These are phyloP conservation scores for Epichloe gansuensis DNA, from an alignment of 2,329 filamentous ascomycete genomes.

Conservation along the genomic window DNA sequence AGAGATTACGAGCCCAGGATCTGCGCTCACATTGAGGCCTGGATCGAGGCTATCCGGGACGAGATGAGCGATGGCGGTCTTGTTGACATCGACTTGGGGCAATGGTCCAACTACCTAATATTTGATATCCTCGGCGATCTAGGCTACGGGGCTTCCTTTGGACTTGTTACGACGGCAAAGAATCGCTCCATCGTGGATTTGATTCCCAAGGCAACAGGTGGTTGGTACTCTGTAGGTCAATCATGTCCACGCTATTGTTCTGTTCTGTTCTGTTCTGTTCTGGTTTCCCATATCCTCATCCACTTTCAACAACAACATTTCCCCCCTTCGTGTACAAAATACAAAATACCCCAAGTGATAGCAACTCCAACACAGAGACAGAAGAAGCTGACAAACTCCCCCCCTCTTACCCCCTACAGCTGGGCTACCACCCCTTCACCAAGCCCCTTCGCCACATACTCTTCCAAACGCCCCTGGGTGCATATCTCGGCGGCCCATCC, in stretches of 20 bases:
- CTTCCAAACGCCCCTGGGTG: conserved; percentile 1
- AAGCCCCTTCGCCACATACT: not conserved
- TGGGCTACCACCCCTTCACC: conserved; percentile 2
- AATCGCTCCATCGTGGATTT: conserved; percentile 9
- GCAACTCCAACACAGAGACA: too few relatives aligned
- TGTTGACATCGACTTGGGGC: conserved; percentile 8
- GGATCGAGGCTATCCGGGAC: conserved; percentile 7
- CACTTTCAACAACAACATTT: not conserved
- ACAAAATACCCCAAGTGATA: too few relatives aligned
- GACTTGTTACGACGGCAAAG: conserved; percentile 9
- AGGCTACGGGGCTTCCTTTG: conserved; percentile 12
- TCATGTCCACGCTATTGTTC: not conserved
- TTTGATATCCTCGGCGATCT: conserved; percentile 13
- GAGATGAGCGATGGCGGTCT: conserved; percentile 6
- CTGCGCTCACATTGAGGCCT: conserved; percentile 9
- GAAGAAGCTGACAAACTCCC: too few relatives aligned
- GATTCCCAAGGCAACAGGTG: conserved; percentile 8
- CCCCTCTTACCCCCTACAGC: not conserved
- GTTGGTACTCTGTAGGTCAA: conserved; percentile 9
- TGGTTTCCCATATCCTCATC: not conserved
- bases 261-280: not conserved
- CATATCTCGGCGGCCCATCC: not conserved
- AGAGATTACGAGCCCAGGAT: conserved; percentile 2
- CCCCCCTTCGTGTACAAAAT: too few relatives aligned
- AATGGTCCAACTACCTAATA: conserved; percentile 11